These are phyloP conservation scores for Lophium mytilinum DNA, from an alignment of 495 filamentous ascomycete species.

Conservation along the genomic window DNA sequence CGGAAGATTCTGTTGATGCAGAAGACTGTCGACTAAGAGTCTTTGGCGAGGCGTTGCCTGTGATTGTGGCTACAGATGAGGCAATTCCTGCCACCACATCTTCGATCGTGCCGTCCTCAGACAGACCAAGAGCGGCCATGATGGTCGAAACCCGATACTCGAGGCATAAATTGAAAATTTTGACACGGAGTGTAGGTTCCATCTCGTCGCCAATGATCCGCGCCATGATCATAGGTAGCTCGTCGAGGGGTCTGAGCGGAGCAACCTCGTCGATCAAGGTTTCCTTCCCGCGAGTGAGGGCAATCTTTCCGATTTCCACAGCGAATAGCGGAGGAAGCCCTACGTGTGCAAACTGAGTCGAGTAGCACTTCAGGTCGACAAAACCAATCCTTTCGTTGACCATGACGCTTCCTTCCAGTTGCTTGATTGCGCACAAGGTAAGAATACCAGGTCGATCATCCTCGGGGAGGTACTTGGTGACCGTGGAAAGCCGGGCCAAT, in stretches of 20 bases:
- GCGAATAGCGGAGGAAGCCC: conserved; percentile 74
- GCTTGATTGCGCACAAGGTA: conserved; percentile 58
- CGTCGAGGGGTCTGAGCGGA: conserved; percentile 21
- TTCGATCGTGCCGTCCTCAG: conserved; percentile 52
- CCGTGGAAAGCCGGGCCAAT: conserved; percentile 68
- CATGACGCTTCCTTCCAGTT: conserved; percentile 51
- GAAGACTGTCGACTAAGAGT: conserved; percentile 21
- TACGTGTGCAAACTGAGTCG: conserved; percentile 73
- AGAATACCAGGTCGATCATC: conserved; percentile 89
- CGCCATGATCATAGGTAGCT: conserved; percentile 60
- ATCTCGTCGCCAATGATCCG: conserved; percentile 89
- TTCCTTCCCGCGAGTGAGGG: conserved; percentile 59
- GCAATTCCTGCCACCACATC: conserved; percentile 69
- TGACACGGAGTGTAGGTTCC: conserved; percentile 81
- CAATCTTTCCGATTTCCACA: conserved; percentile 54
- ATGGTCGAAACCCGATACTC: conserved; percentile 82
- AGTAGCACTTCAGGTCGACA: conserved; percentile 46
- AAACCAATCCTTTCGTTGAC: conserved; percentile 55
- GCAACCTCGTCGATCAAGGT: conserved; percentile 56
- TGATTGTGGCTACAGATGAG: conserved; percentile 69
- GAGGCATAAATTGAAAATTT: conserved; percentile 66
- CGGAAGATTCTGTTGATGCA: conserved; percentile 26
- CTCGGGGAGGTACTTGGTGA: conserved; percentile 90
- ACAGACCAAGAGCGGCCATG: conserved; percentile 65
- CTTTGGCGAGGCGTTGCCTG: conserved; percentile 39